These are phyloP conservation scores for Fusarium hainanense DNA, from an alignment of 2,329 filamentous ascomycete genomes.

Conservation along the genomic window DNA sequence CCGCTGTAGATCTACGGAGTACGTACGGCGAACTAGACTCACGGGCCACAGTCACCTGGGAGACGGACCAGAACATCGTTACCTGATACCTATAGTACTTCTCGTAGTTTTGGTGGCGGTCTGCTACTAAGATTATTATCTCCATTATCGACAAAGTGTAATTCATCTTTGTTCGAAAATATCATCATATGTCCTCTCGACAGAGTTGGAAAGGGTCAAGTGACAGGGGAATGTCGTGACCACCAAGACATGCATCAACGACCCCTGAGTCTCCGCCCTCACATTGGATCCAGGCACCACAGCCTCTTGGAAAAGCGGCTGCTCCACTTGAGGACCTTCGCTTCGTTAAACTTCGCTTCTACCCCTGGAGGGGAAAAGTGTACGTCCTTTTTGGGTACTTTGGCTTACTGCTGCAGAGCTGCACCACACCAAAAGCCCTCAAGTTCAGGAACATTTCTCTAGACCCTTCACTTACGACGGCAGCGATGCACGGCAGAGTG, in stretches of 20 bases:
- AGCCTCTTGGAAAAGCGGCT: conserved; percentile 14
- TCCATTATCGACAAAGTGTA: background rate
- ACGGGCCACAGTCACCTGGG: conserved; percentile 6
- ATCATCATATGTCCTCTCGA: conserved; percentile 19
- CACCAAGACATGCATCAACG: conserved; percentile 35
- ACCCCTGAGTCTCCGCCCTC: conserved; percentile 35
- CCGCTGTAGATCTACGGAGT: conserved; percentile 5
- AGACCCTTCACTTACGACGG: conserved; percentile 31
- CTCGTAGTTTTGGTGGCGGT: background rate
- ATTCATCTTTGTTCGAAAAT: background rate
- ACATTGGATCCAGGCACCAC: conserved; percentile 2
- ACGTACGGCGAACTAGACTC: conserved; percentile 1
- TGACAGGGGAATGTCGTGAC: conserved; percentile 31
- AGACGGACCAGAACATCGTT: conserved; percentile 17
- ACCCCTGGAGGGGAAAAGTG: conserved; percentile 36
- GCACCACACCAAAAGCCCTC: conserved; percentile 27
- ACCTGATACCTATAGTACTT: conserved; percentile 33
- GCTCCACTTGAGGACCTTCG: conserved; percentile 39
- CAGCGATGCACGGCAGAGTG: conserved; percentile 31
- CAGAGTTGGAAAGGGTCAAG: conserved; percentile 13
- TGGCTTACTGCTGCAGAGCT: conserved; percentile 9
- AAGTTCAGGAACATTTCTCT: conserved; percentile 17
- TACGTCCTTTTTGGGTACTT: conserved; percentile 31
- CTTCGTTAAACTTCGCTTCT: conserved; percentile 37
- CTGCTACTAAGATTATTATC: conserved; percentile 13